These are phyloP conservation scores for Acer campestre DNA, from an alignment of 345 rosid species.

Conservation along the genomic window DNA sequence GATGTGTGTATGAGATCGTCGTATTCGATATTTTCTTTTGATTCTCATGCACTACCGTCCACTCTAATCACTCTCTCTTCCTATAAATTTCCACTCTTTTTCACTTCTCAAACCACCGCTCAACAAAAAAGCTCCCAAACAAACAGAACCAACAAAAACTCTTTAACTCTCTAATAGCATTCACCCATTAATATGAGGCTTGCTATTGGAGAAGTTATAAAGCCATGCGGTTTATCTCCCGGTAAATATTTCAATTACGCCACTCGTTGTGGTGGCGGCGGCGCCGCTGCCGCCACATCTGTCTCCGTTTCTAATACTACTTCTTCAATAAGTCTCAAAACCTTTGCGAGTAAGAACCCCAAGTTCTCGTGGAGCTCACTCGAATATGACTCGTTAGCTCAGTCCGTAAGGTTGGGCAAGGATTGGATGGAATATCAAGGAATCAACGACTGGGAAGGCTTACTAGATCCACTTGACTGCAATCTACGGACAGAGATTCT, in stretches of 20 bases:
- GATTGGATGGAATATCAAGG: conserved; percentile 67
- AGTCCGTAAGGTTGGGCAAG: conserved; percentile 27
- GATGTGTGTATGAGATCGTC: background rate
- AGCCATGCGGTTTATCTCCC: background rate
- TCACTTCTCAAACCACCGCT: background rate
- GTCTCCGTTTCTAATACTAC: background rate
- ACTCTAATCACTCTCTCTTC: background rate
- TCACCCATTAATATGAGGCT: conserved; percentile 9
- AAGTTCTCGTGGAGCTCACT: conserved; percentile 17
- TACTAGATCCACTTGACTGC: conserved; percentile 65
- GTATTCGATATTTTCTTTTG: no score
- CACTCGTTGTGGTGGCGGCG: background rate
- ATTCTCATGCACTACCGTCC: conserved; percentile 18
- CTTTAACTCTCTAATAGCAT: background rate
- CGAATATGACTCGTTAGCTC: conserved; percentile 1
- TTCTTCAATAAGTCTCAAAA: background rate
- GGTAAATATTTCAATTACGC: background rate
- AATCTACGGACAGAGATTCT: conserved; percentile 54
- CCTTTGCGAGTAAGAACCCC: background rate
- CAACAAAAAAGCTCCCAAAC: background rate
- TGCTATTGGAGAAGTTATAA: conserved; percentile 2
- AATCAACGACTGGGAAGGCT: conserved; percentile 54
- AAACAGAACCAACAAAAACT: background rate
- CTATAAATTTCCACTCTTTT: background rate
- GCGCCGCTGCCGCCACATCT: background rate